A percentile compares a stretch with the other conserved stretches of the same genome.
Evolutionary conservation across 1,284 basidiomycete genomes (phyloP).

Genomic region (Cerrena zonata): DNA sequence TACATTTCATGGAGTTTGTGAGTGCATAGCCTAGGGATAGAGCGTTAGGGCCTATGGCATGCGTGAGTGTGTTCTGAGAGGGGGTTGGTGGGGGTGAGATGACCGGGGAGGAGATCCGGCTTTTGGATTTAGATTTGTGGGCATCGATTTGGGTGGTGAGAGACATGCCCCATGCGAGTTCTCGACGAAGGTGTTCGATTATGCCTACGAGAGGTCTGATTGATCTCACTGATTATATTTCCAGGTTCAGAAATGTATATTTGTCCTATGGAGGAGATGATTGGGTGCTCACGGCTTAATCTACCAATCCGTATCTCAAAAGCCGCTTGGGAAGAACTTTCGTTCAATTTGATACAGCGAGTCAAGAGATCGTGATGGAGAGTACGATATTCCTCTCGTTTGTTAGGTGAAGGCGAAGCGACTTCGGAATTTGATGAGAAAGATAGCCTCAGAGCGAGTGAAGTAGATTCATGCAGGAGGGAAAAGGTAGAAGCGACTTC

Average conservation of each 20-base stretch:
- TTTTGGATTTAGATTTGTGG: background rate
- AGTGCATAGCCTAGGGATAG: slow-evolving; percentile 33
- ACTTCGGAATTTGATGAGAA: slow-evolving; percentile 23
- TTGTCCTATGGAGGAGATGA: no score
- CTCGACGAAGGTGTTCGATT: slow-evolving; percentile 41
- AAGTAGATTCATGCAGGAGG: slow-evolving; percentile 32
- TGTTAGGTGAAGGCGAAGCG: slow-evolving; percentile 9
- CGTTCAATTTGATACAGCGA: slow-evolving; percentile 37
- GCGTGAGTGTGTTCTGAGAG: background rate
- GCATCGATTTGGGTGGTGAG: slow-evolving; percentile 14
- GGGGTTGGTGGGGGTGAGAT: slow-evolving; percentile 8
- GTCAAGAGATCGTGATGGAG: slow-evolving; percentile 31
- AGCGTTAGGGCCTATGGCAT: slow-evolving; percentile 26
- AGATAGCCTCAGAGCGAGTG: slow-evolving; percentile 27
- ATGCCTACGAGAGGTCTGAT: slow-evolving; percentile 41
- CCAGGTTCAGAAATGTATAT: no score
- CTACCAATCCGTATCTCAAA: slow-evolving; percentile 45
- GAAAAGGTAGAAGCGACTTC: slow-evolving; percentile 35
- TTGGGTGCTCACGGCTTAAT: slow-evolving; percentile 33
- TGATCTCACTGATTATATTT: slow-evolving; percentile 39
- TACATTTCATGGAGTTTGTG: slow-evolving; percentile 30
- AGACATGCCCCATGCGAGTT: slow-evolving; percentile 42
- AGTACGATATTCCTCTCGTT: slow-evolving; percentile 18
- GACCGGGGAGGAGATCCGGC: slow-evolving; percentile 8
- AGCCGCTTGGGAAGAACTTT: slow-evolving; percentile 40